Evolutionary conservation across 2,329 filamentous ascomycete species (phyloP), one percentile per base, ranked within the genome.

Genomic region (Diaporthe vaccinii): DNA sequence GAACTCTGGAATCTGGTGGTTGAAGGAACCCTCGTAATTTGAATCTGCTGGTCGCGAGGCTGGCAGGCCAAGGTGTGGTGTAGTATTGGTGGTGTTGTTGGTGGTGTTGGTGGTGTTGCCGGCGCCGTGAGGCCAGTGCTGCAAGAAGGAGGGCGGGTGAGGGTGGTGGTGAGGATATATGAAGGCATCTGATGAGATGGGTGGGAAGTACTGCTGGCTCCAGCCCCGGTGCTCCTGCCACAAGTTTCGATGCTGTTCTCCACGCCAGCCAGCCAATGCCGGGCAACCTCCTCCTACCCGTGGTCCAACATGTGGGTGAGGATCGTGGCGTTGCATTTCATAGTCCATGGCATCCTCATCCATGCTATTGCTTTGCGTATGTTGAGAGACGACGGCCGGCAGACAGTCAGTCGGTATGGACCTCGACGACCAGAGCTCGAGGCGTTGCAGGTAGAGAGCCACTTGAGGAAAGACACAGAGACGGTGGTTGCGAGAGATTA

Each of bases 281-380:
- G 74, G 72, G 39, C 73, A 74, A 22, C 73, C 73, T 53, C 62
- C 62, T 31, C 55, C 62, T 70, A 69, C 44, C 36, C 65, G 73
- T 57, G 49, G 41, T 53, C 57, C 62, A 75, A 78, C 75, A 41
- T 68, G 70, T 73, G 28, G 49, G 61, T 71, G 75, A 57, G 67
- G 53, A n/a, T 77, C 77, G 39, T 80, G 67, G 62, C 76, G 75
- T 59, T 82, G 82, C 80, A 81, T 79, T 68, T 80, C 69, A 70
- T 81, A 83, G 69, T 84, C 81, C 81, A 83, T 82, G 49, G 79
- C 79, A 68, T 84, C 82, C 79, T 83, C 65, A 31, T 74, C 73
- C 73, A 74, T 74, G 31, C 53, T 74, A 68, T 28, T 41, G 46
- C 58, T 31, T 73, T 39, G 9, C 20, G 70, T 62, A 31, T 15